These are phyloP conservation scores for Macrophomina tecta DNA, from an alignment of 2,329 filamentous ascomycete species.

Conservation along the genomic window DNA sequence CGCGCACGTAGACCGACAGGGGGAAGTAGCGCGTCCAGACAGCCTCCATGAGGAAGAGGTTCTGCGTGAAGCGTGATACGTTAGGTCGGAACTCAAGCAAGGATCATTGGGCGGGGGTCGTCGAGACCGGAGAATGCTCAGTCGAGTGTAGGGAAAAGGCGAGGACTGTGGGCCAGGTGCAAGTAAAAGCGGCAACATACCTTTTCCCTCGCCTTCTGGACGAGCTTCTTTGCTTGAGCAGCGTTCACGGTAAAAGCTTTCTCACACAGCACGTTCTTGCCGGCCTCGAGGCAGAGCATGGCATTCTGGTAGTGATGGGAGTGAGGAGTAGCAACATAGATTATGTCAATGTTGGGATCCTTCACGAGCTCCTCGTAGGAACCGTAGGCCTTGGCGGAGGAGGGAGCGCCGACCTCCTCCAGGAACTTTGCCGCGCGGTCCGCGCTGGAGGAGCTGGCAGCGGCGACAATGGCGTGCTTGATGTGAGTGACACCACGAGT, in stretches of 20 bases:
- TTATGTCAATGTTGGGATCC: constrained; percentile 79
- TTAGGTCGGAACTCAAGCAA: background rate
- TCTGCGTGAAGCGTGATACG: constrained; percentile 39
- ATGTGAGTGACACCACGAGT: constrained; percentile 74
- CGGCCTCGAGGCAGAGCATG: constrained; percentile 80
- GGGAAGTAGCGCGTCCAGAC: constrained; percentile 93
- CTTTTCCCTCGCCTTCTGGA: constrained; percentile 73
- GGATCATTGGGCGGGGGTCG: background rate
- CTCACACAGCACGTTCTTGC: constrained; percentile 89
- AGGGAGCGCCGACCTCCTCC: constrained; percentile 70
- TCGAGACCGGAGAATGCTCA: background rate
- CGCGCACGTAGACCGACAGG: constrained; percentile 74
- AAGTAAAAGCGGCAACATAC: background rate
- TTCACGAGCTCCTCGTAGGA: constrained; percentile 82
- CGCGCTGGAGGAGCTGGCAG: constrained; percentile 77
- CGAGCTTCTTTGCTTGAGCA: constrained; percentile 73
- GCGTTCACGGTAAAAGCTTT: constrained; percentile 89
- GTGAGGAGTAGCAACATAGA: constrained; percentile 90
- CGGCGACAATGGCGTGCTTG: constrained; percentile 77
- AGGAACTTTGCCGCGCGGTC: constrained; percentile 76
- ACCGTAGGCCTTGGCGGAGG: constrained; percentile 73
- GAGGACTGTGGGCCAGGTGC: background rate
- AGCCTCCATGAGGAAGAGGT: constrained; percentile 59
- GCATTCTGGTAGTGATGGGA: constrained; percentile 92
- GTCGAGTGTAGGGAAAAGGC: background rate